A percentile compares a stretch with the other conserved stretches of the same genome.
phyloP scores from a whole-genome alignment of 1,284 basidiomycete genomes.

The Lignosus rhinocerotis region DNA sequence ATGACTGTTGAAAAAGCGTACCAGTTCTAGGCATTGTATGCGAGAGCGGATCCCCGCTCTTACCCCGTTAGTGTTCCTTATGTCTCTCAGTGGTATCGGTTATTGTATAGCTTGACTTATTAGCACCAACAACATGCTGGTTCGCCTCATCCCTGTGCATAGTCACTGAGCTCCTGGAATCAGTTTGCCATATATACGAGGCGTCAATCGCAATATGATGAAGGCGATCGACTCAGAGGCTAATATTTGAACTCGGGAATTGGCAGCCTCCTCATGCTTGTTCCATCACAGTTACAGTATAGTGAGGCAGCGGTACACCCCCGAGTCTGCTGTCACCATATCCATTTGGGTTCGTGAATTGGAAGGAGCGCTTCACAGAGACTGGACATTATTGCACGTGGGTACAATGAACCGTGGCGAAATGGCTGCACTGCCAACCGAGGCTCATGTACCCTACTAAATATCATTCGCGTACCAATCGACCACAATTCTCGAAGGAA shows the following conservation, averaged over 20 bases:
- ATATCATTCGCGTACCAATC: no score
- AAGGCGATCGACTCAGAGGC: no score
- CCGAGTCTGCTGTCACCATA: background rate
- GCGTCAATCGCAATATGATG: no score
- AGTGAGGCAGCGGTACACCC: no score
- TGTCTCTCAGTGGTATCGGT: background rate
- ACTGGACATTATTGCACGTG: no score
- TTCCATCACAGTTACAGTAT: no score
- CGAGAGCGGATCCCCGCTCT: background rate
- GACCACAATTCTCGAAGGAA: no score
- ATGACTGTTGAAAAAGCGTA: conserved; percentile 7
- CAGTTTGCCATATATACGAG: background rate
- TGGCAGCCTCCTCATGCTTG: no score
- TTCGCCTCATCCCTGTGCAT: background rate
- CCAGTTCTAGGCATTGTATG: background rate
- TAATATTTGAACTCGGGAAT: no score
- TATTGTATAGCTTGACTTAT: conserved; percentile 23
- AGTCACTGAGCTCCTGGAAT: background rate
- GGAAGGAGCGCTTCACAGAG: background rate
- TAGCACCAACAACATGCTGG: background rate
- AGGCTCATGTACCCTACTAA: no score
- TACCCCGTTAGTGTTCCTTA: background rate
- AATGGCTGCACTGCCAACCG: no score
- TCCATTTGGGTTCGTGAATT: conserved; percentile 21
- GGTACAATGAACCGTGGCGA: no score